Base-by-base conservation (phyloP, 1,284 basidiomycete genomes). In the Trichosporon inkin region DNA sequence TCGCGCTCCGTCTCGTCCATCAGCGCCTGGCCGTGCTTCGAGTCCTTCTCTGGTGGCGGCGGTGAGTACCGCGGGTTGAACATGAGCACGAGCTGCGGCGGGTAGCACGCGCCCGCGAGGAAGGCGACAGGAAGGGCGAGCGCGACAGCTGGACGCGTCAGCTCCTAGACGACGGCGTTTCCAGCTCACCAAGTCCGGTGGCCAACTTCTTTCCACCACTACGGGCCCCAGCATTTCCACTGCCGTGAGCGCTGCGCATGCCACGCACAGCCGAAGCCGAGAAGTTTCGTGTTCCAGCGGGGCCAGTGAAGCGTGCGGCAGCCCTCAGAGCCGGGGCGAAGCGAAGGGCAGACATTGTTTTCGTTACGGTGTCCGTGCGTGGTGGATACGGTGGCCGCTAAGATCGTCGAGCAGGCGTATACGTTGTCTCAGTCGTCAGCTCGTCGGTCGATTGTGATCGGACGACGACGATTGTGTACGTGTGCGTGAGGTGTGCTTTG, bases 21-120 rank as follows among this genome's bases (percentile, higher is more conserved):
- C 69, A 89, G 84, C 2, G 81, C 81, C 49, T 83, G 77, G 0
- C 88, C 85, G 66, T 86, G 83, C 0, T 84, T 82, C 0, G 87
- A 84, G 56, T 85, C 81, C 0, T 83, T 81, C 59, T 86, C 82
- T 0, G 80, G 78, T 0, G 89, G 86, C 0, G 88, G 83, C 1
- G 89, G 88, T 0, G 88, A 85, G 5, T 84, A 80, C 7, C 86
- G 83, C 10, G 90, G 90, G 57, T 84, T 87, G 56, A 92, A 77
- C 60, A 90, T 81, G 52, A 82, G 80, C 35, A 84, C 77, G 58
- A 85, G 69, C 11, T 82, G 74, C 1, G 86, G 86, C 2, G 88
- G 87, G 73, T 84, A 87, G 53, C 87, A 72, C 10, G 85, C 82
- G 16, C 88, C 87, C 10, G 81, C 62, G 37, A 78, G 56, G 64